Evolutionary conservation across 495 filamentous ascomycete species (phyloP).

Genomic region (Ascobolus immersus): DNA sequence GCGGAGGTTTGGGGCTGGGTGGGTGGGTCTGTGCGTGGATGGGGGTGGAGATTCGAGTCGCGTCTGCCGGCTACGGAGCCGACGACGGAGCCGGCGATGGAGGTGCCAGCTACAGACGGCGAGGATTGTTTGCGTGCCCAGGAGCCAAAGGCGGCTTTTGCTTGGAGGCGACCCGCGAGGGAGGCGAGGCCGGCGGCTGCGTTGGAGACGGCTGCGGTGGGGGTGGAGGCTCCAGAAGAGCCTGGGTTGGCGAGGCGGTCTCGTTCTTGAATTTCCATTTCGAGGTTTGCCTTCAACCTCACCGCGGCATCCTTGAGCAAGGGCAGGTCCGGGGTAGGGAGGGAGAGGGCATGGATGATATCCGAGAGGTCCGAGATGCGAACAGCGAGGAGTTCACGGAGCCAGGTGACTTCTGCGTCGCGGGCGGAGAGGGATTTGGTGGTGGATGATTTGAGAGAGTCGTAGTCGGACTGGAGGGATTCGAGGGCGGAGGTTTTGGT

Average conservation of each 20-base stretch:
- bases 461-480: constrained; percentile 45
- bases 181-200: constrained; percentile 10
- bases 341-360: constrained; percentile 54
- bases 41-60: neutral
- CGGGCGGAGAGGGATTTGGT: constrained; percentile 50
- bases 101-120: neutral
- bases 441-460: constrained; percentile 45
- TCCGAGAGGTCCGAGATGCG: constrained; percentile 77
- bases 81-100: neutral
- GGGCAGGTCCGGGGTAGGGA: constrained; percentile 46
- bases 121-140: constrained; percentile 4
- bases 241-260: constrained; percentile 25
- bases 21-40: neutral
- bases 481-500: constrained; percentile 78
- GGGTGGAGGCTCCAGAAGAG: neutral
- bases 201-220: constrained; percentile 5
- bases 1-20: neutral
- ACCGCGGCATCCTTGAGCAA: constrained; percentile 66
- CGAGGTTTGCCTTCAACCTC: constrained; percentile 70
- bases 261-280: constrained; percentile 91
- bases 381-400: constrained; percentile 76
- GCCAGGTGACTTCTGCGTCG: constrained; percentile 84
- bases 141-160: constrained; percentile 1
- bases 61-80: neutral
- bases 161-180: constrained; percentile 8